Conservation (phyloP, 2,329 filamentous ascomycete genomes). For the Fusarium decemcellulare region DNA sequence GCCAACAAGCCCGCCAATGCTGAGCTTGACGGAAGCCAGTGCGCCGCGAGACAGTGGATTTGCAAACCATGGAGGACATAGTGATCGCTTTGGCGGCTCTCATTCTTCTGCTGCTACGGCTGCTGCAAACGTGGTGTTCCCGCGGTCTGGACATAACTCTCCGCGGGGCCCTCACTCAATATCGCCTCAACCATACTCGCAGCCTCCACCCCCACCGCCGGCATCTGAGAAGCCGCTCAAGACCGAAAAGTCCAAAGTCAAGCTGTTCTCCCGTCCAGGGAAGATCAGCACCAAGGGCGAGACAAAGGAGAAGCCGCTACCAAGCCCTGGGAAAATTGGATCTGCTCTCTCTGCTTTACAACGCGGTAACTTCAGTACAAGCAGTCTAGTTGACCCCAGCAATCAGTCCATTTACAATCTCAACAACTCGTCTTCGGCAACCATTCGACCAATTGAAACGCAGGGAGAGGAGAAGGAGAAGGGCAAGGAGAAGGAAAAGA, state of each 20-base stretch:
- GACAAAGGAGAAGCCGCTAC: conserved; percentile 74
- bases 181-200: conserved; percentile 54
- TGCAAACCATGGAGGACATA: conserved; percentile 59
- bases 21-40: conserved; percentile 77
- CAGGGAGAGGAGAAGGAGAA: conserved; percentile 58
- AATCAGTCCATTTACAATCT: conserved; percentile 78
- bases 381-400: conserved; percentile 75
- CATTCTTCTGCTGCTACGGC: conserved; percentile 77
- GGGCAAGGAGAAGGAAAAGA: conserved; percentile 79
- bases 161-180: conserved; percentile 57
- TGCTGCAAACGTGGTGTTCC: conserved; percentile 81
- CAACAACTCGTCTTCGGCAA: conserved; percentile 83
- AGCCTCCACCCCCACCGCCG: conserved; percentile 55
- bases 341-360: conserved; percentile 77
- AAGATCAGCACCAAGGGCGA: conserved; percentile 82
- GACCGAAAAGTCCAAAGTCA: conserved; percentile 82
- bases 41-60: conserved; percentile 71
- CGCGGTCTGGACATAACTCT: conserved; percentile 71
- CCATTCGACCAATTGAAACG: conserved; percentile 76
- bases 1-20: conserved; percentile 72
- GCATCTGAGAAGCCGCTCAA: conserved; percentile 71
- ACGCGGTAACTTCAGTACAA: conserved; percentile 78
- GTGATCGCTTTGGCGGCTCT: conserved; percentile 69
- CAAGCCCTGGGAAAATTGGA: conserved; percentile 80
- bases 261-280: conserved; percentile 84